phyloP scores from a whole-genome alignment of 2,329 filamentous ascomycete genomes.

The Rhynchosporium graminicola region DNA sequence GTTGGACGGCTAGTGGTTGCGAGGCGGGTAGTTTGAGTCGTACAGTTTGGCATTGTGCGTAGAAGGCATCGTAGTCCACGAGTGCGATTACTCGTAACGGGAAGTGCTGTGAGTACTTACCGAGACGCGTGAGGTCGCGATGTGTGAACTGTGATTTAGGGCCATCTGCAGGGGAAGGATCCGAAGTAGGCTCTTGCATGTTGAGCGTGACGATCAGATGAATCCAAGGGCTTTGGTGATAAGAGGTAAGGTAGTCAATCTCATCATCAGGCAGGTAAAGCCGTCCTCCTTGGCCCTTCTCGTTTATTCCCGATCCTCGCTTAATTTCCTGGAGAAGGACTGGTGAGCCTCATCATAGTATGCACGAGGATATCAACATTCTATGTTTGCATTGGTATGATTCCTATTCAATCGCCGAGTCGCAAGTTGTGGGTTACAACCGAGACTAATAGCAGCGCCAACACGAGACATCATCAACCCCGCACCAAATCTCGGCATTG shows the following conservation, averaged over 20 bases:
- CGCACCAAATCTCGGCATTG: not conserved
- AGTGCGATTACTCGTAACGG: conserved; percentile 87
- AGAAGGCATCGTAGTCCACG: conserved; percentile 96
- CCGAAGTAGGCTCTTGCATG: not conserved
- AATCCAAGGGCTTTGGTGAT: too few species aligned
- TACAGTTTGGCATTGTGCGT: conserved; percentile 94
- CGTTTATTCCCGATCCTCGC: too few species aligned
- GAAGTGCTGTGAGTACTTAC: conserved; percentile 67
- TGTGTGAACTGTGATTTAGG: conserved; percentile 75
- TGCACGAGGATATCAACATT: too few species aligned
- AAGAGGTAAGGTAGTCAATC: too few species aligned
- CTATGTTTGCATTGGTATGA: too few species aligned
- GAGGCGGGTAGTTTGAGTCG: conserved; percentile 73
- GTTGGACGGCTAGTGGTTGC: conserved; percentile 88
- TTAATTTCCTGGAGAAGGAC: too few species aligned
- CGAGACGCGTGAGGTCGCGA: conserved; percentile 76
- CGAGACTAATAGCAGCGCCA: not conserved
- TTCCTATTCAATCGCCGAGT: too few species aligned
- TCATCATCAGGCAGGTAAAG: too few species aligned
- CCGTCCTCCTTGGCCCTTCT: too few species aligned
- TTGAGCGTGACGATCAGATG: too few species aligned
- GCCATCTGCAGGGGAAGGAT: not conserved
- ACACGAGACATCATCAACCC: not conserved
- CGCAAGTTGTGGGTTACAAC: too few species aligned
- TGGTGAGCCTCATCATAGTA: too few species aligned